These are phyloP conservation scores for Blastobotrys ciferrii DNA, from an alignment of 1,139 yeast species.

Conservation along the genomic window DNA sequence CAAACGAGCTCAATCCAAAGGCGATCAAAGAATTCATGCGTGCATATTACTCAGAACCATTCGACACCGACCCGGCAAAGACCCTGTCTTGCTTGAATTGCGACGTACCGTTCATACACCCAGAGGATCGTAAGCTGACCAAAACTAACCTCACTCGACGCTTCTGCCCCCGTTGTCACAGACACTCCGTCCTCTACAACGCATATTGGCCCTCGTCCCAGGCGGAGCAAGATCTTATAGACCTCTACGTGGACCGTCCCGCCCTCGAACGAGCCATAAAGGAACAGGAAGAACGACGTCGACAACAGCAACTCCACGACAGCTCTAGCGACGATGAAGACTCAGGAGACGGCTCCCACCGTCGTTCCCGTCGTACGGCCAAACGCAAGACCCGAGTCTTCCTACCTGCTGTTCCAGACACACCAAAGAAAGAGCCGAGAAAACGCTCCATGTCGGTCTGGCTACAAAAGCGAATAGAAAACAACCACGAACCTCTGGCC, in stretches of 20 bases:
- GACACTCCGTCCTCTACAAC: slow-evolving; percentile 33
- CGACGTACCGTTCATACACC: slow-evolving; percentile 25
- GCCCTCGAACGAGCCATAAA: slow-evolving; percentile 12
- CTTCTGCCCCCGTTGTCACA: slow-evolving; percentile 35
- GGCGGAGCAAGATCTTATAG: slow-evolving; percentile 21
- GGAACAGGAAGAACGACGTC: slow-evolving; percentile 10
- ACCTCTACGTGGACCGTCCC: slow-evolving; percentile 21
- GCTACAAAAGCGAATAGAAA: background rate
- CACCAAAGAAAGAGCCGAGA: background rate
- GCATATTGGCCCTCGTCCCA: slow-evolving; percentile 31
- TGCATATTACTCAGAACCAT: slow-evolving; percentile 25
- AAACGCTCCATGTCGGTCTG: slow-evolving; percentile 4
- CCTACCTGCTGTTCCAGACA: slow-evolving; percentile 15
- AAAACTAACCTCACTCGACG: slow-evolving; percentile 18
- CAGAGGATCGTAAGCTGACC: slow-evolving; percentile 18
- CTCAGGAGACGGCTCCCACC: background rate
- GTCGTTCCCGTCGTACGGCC: background rate
- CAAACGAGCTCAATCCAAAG: slow-evolving; percentile 6
- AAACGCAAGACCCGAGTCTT: background rate
- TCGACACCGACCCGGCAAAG: slow-evolving; percentile 18
- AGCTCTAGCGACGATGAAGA: background rate
- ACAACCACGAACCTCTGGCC: background rate
- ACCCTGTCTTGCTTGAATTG: slow-evolving; percentile 29
- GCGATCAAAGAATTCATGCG: slow-evolving; percentile 14
- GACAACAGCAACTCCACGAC: background rate